Evolutionary conservation across 306 rosid genomes (phyloP).

Genomic region (Quercus alba): DNA sequence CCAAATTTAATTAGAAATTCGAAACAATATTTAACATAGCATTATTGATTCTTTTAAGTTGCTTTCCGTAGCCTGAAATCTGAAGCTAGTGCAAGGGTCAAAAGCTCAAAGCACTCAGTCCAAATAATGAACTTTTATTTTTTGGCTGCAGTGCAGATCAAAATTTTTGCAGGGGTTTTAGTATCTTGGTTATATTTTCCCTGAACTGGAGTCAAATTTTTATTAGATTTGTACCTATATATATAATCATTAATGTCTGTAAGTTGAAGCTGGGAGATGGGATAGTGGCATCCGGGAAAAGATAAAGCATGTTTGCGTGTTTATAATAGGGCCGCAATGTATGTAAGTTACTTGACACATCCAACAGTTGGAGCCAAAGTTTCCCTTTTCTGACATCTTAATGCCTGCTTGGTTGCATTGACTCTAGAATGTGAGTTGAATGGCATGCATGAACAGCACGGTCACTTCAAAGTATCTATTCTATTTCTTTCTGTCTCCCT

Average conservation of each 20-base stretch:
- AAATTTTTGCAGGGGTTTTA: background rate
- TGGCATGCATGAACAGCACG: constrained; percentile 13
- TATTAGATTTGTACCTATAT: constrained; percentile 16
- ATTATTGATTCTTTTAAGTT: background rate
- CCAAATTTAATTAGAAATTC: too few species aligned
- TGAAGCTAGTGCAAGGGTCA: background rate
- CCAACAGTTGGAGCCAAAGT: constrained; percentile 48
- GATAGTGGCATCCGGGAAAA: constrained; percentile 33
- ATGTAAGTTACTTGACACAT: constrained; percentile 26
- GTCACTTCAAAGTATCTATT: background rate
- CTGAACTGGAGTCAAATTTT: background rate
- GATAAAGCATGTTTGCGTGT: constrained; percentile 1
- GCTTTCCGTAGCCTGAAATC: background rate
- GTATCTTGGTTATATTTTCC: background rate
- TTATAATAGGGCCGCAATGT: constrained; percentile 28
- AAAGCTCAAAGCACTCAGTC: background rate
- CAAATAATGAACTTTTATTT: too few species aligned
- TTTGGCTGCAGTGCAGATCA: background rate
- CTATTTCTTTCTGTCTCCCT: background rate
- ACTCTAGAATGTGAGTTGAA: constrained; percentile 41
- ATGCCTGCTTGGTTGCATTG: constrained; percentile 42
- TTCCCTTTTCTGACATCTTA: constrained; percentile 38
- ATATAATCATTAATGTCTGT: constrained; percentile 67
- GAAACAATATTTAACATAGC: too few species aligned
- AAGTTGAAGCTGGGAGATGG: constrained; percentile 26